Evolutionary conservation across 495 filamentous ascomycete genomes (phyloP), one percentile per base, ranked within the genome.

Genomic region (Aspergillus bridgeri): DNA sequence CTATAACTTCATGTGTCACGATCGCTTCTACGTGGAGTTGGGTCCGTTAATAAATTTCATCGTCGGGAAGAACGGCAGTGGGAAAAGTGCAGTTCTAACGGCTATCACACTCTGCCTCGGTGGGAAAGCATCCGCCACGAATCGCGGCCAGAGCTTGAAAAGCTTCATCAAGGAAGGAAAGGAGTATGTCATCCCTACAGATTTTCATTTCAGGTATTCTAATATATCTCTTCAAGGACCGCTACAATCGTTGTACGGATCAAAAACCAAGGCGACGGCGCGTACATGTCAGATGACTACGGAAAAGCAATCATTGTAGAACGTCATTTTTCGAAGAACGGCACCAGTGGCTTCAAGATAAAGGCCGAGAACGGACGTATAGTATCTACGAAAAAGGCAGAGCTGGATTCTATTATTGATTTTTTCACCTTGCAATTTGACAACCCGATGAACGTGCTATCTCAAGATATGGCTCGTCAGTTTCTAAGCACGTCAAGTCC

Each of bases 31-130:
- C 53, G 87, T 96, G 48, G 82, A 88, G 42, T 78, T 99, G 18
- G 93, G 94, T 0, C 93, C 94, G 0, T 79, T 96, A 5, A 94
- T 98, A 62, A 99, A 98, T 69, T 99, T 98, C 72, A 91, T 99
- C 51, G 90, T 96, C 54, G 94, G 94, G 3, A 90, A 96, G 66
- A 99, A 99, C 70, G 94, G 94, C 43, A 98, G 94, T 65, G 94
- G 94, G n/a, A 99, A 99, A 75, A 97, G 93, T 68, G 94, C 94
- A 21, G 86, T 98, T 20, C 75, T 99, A n/a, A 97, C 94, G 2
- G 94, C 90, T 6, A 84, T 99, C 54, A 97, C 92, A 0, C 78
- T 99, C 27, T 98, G 95, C 64, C 79, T 99, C 7, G 95, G 94
- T 38, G 94, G 90, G 3, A 97, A 96, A 69, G 91, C 93, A n/a